A percentile compares a stretch with the other conserved stretches of the same genome.
phyloP scores from a whole-genome alignment of 176 grass and related monocot genomes.

The Phragmites australis region DNA sequence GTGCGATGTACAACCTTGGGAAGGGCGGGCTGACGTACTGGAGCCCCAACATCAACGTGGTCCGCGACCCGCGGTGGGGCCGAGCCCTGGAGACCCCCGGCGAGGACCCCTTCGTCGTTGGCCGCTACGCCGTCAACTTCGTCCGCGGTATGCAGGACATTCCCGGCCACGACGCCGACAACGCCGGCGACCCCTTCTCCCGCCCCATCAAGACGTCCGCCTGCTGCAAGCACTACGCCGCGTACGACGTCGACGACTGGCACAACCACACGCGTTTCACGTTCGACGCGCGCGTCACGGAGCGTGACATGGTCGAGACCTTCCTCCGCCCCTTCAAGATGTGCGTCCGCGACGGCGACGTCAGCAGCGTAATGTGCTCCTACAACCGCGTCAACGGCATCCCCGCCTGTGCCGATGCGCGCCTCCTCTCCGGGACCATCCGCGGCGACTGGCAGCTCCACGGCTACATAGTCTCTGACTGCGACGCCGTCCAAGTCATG shows the following conservation, averaged over 20 bases:
- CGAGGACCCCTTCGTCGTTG: conserved; percentile 39
- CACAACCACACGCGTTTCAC: conserved; percentile 26
- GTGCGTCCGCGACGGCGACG: conserved; percentile 44
- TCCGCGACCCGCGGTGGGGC: conserved; percentile 48
- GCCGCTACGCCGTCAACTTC: conserved; percentile 40
- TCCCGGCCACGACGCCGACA: neutral
- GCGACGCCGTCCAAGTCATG: conserved; percentile 33
- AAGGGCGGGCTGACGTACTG: conserved; percentile 50
- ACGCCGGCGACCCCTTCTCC: neutral
- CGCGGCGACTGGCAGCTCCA: conserved; percentile 38
- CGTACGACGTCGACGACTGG: conserved; percentile 48
- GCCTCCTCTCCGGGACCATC: conserved; percentile 29
- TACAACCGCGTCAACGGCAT: conserved; percentile 50
- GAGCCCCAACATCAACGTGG: conserved; percentile 54
- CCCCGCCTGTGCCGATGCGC: conserved; percentile 37
- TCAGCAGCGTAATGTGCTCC: conserved; percentile 49
- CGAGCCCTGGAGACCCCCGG: conserved; percentile 43
- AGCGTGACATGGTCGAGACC: conserved; percentile 51
- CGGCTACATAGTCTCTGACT: conserved; percentile 51
- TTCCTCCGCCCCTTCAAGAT: conserved; percentile 43
- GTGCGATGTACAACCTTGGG: conserved; percentile 58
- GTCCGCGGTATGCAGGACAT: conserved; percentile 44
- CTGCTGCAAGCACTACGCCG: conserved; percentile 55
- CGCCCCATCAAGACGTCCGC: conserved; percentile 40
- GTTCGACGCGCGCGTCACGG: conserved; percentile 39